These are phyloP conservation scores for Teunomyces atbi DNA, from an alignment of 805 yeast species.

Conservation along the genomic window DNA sequence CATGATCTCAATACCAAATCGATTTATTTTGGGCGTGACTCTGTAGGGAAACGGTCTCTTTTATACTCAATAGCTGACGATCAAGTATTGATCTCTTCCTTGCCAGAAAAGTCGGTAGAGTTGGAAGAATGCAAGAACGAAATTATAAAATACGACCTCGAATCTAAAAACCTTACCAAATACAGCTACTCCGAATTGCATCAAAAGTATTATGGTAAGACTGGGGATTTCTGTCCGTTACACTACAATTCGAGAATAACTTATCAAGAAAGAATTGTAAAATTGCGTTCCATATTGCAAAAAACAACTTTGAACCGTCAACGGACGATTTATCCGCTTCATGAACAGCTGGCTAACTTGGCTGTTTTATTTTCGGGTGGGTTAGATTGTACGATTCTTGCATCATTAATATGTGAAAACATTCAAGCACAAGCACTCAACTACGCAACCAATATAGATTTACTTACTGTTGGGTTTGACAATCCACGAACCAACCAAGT, in stretches of 20 bases:
- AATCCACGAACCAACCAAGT: conserved; percentile 70
- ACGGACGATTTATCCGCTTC: conserved; percentile 55
- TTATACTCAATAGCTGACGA: conserved; percentile 37
- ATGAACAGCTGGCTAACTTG: conserved; percentile 21
- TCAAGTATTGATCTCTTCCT: conserved; percentile 43
- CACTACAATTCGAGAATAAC: not conserved
- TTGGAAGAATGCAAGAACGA: conserved; percentile 57
- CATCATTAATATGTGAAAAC: conserved; percentile 45
- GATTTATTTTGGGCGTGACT: conserved; percentile 81
- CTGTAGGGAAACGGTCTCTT: conserved; percentile 77
- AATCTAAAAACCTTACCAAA: not conserved
- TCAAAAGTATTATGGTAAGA: not conserved
- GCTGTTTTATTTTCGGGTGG: conserved; percentile 92
- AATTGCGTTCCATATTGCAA: conserved; percentile 24
- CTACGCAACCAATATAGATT: conserved; percentile 47
- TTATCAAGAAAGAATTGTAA: not conserved
- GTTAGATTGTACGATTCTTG: conserved; percentile 83
- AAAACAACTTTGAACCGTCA: conserved; percentile 50
- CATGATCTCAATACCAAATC: conserved; percentile 38
- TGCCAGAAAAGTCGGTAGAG: conserved; percentile 6
- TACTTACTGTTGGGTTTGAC: conserved; percentile 90
- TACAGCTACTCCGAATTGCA: conserved; percentile 1
- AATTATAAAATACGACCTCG: conserved; percentile 44
- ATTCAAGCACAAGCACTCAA: conserved; percentile 14
- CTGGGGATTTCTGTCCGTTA: not conserved